Evolutionary conservation across 202 grass and related monocot genomes (phyloP).

Genomic region (Digitaria exilis): DNA sequence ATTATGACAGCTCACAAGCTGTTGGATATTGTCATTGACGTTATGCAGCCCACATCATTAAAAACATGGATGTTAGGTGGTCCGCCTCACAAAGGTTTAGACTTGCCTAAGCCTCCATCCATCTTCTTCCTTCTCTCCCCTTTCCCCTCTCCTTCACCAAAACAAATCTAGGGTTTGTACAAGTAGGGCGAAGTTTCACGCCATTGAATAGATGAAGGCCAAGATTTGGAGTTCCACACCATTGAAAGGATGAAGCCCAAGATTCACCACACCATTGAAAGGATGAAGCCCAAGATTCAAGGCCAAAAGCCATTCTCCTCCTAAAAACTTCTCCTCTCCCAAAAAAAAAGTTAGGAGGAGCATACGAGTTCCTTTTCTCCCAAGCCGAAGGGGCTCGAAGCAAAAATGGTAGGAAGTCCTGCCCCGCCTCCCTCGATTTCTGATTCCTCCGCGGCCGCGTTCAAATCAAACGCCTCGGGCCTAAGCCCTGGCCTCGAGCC

Average conservation of each 20-base stretch:
- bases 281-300: not conserved
- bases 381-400: not conserved
- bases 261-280: too few relatives aligned
- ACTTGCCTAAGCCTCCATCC: too few relatives aligned
- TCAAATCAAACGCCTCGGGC: constrained; percentile 28
- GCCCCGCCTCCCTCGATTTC: not conserved
- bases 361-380: not conserved
- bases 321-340: too few relatives aligned
- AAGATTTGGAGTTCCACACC: too few relatives aligned
- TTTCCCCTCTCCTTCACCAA: not conserved
- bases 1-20: too few relatives aligned
- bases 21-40: too few relatives aligned
- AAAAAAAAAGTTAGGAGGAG: not conserved
- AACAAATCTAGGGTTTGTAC: not conserved
- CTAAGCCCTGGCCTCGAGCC: not conserved
- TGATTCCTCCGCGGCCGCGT: constrained; percentile 30
- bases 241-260: too few relatives aligned
- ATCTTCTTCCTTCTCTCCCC: too few relatives aligned
- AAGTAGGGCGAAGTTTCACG: not conserved
- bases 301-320: not conserved
- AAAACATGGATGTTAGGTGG: too few relatives aligned
- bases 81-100: not conserved
- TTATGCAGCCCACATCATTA: too few relatives aligned
- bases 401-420: constrained; percentile 34
- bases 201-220: too few relatives aligned